Base-by-base conservation (phyloP, 352 stramenopile genomes). In the Globisporangium canariense region DNA sequence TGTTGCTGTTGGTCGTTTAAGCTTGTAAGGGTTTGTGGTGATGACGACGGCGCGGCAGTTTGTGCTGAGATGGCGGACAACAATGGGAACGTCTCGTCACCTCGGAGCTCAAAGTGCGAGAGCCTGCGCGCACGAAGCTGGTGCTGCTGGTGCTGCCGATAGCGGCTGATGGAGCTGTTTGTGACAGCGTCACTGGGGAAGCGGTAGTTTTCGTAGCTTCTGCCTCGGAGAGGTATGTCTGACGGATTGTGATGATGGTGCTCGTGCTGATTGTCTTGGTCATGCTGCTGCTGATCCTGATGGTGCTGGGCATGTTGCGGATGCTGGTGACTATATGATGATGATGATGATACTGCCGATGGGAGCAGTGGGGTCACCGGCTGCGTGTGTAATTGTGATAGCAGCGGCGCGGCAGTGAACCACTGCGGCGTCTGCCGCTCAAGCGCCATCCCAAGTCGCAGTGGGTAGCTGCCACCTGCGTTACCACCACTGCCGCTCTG, bases 321-420 rank as follows among this genome's bases (percentile, higher is more conserved):
- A 8, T 40, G 11, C 25, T 62, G 56, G 14, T 40, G 13, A 45
- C 7, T 41, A 41, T 41, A 16, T 41, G 36, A 18, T 14, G 58
- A 16, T 41, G 36, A 18, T 14, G 58, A 28, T 9, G 59, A 32
- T 14, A 30, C 13, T 58, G 38, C 0, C 4, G 53, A 32, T 58
- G 28, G 38, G 30, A 41, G 54, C 36, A 41, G 45, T n/a, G 57
- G 18, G 0, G 25, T 22, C 3, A 28, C 8, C 5, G 63, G 18
- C 47, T 61, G 47, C 40, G 47, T 34, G 49, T 69, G 61, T 40
- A 64, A 64, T 28, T 64, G 63, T 16, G 63, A 60, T 16, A 64
- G 40, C 30, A 69, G 40, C n/a, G 63, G 56, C 7, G 63, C 63
- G 18, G 49, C 57, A 1, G 56, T 58, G 41, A 69, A 69, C 63